Evolutionary conservation across 768 basidiomycete species (phyloP), one percentile per base, ranked within the genome.

Genomic region (Saitozyma sp.): DNA sequence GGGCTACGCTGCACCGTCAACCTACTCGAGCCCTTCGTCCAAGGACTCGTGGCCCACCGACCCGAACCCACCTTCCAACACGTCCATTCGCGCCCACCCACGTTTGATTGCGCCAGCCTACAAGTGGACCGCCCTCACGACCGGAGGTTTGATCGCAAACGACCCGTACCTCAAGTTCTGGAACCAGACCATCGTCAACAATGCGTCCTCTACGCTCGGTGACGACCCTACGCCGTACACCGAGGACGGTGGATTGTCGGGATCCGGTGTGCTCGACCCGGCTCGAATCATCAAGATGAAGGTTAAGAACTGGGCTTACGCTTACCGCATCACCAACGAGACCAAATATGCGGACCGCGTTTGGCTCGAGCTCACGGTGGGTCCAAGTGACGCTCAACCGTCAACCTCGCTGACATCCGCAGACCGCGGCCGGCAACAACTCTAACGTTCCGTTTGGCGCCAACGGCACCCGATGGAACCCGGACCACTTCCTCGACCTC

Each of bases 271-370:
- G 41, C 84, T 99, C 38, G 96, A 99, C 74, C 85, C 86, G 64
- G 88, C 94, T 17, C 88, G 96, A 63, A 85, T 89, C 78, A 83
- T 95, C 74, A 98, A 99, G 80, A 84, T 88, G 82, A 85, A 91
- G 58, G 83, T 97, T 80, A 99, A 99, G 81, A 91, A 90, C 54
- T 92, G 91, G 81, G 86, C 87, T 1, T 99, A 97, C 73, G 92
- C 84, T 40, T 97, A 89, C 80, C 86, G 86, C 52, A 87, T 96
- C 86, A 90, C 92, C 56, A 91, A 92, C 65, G 88, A 98, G 78
- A 93, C 91, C 9, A 86, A 85, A 76, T 99, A 91, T 89, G 87
- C 87, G 8, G 91, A 97, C 73, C 85, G 92, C 56, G 83, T 87
- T 13, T 96, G 87, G 87, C 75, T 74, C 9, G 96, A 99, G 80